Conservation (phyloP, 805 yeast genomes). For the Wickerhamomyces silvicola region DNA sequence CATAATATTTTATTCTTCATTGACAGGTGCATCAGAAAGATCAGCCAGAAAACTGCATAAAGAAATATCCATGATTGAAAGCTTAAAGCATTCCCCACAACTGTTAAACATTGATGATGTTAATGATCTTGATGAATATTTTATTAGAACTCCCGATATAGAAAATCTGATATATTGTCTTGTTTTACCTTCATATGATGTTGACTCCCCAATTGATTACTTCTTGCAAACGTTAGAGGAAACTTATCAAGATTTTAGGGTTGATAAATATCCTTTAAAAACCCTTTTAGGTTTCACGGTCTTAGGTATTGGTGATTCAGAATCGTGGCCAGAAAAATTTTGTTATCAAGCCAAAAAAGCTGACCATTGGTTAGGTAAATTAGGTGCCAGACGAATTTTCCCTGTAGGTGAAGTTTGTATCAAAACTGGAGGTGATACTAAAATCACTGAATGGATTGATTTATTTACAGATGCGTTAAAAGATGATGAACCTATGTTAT, state of each 20-base stretch:
- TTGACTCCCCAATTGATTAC: constrained; percentile 87
- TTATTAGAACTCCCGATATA: constrained; percentile 52
- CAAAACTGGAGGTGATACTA: constrained; percentile 56
- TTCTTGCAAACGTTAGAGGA: constrained; percentile 76
- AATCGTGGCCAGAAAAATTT: constrained; percentile 77
- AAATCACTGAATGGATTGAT: constrained; percentile 61
- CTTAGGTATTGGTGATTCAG: constrained; percentile 82
- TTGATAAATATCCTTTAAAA: constrained; percentile 74
- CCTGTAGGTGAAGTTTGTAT: constrained; percentile 83
- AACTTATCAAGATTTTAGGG: constrained; percentile 76
- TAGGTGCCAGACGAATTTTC: constrained; percentile 81
- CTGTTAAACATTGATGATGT: constrained; percentile 72
- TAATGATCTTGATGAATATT: constrained; percentile 78
- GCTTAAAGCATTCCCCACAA: constrained; percentile 37
- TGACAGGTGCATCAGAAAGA: constrained; percentile 77
- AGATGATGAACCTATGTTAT: constrained; percentile 67
- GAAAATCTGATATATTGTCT: constrained; percentile 55
- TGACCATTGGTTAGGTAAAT: constrained; percentile 68
- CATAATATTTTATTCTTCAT: constrained; percentile 71
- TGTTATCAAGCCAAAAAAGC: constrained; percentile 79
- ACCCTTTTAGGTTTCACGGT: constrained; percentile 74
- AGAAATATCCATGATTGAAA: constrained; percentile 24
- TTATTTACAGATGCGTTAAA: constrained; percentile 51
- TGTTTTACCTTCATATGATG: constrained; percentile 85
- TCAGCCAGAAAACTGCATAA: constrained; percentile 50